Conservation (phyloP, 495 filamentous ascomycete genomes). For the Penicillium salamii region DNA sequence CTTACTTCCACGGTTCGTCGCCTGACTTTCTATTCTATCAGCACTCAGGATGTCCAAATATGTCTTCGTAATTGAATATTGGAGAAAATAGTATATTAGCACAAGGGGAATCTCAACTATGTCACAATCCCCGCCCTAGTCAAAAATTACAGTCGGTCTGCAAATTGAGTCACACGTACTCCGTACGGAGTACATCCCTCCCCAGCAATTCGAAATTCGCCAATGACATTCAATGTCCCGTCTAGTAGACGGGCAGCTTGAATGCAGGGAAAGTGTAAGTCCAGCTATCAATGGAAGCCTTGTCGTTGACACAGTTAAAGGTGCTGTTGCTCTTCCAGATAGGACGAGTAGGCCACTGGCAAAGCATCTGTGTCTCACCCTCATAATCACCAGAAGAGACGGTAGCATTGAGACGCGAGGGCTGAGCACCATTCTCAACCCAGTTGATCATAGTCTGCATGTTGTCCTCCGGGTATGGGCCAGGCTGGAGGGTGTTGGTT, state of each 20-base stretch:
- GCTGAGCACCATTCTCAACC: constrained; percentile 47
- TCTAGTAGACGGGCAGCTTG: constrained; percentile 22
- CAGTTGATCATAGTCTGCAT: constrained; percentile 45
- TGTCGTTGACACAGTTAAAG: constrained; percentile 40
- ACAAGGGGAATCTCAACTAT: not conserved
- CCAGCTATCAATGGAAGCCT: constrained; percentile 36
- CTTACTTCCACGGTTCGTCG: no score
- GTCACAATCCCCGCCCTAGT: not conserved
- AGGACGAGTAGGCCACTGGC: constrained; percentile 44
- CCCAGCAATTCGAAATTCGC: no score
- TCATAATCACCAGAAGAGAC: constrained; percentile 18
- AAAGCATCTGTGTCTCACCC: constrained; percentile 37
- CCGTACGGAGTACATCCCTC: no score
- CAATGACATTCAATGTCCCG: not conserved
- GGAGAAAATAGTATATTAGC: not conserved
- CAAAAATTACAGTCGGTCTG: not conserved
- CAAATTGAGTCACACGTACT: not conserved
- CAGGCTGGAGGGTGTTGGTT: constrained; percentile 36
- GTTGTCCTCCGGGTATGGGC: constrained; percentile 43
- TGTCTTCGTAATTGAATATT: no score
- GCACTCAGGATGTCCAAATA: no score
- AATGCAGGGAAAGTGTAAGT: constrained; percentile 28
- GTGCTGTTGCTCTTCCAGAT: constrained; percentile 30
- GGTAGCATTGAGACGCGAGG: constrained; percentile 34
- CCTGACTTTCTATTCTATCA: no score